Evolutionary conservation across 805 yeast genomes (phyloP).

Genomic region (Priceomyces medius): DNA sequence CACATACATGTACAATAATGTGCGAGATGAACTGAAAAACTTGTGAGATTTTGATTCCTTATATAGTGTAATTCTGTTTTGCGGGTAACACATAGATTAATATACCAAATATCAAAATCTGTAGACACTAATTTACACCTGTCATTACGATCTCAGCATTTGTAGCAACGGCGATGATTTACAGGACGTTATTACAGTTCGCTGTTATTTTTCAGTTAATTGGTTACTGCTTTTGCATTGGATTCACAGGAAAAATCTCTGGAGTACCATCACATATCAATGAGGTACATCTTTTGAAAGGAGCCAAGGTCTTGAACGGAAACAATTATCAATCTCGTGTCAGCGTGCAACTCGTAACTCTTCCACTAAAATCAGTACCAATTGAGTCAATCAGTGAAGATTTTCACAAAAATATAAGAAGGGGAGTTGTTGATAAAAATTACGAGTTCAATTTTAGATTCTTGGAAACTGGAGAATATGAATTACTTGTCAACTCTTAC

Average conservation of each 20-base stretch:
- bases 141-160: too few species aligned
- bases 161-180: not conserved
- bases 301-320: slow-evolving; percentile 29
- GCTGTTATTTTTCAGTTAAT: not conserved
- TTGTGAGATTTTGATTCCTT: not conserved
- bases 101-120: too few species aligned
- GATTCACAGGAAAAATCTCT: slow-evolving; percentile 24
- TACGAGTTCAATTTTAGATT: slow-evolving; percentile 24
- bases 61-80: not conserved
- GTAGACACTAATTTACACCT: too few species aligned
- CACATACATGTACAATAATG: slow-evolving; percentile 47
- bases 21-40: slow-evolving; percentile 8
- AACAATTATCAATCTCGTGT: slow-evolving; percentile 33
- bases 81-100: slow-evolving; percentile 8
- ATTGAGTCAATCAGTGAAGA: not conserved
- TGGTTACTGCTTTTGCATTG: slow-evolving; percentile 5
- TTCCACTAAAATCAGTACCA: slow-evolving; percentile 1
- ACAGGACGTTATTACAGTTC: not conserved
- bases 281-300: slow-evolving; percentile 12
- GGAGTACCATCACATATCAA: slow-evolving; percentile 26
- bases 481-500: slow-evolving; percentile 32
- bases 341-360: slow-evolving; percentile 20
- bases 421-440: slow-evolving; percentile 22
- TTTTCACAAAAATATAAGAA: not conserved
- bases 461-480: slow-evolving; percentile 32